These are phyloP conservation scores for Chlamydomonas sphaeroides DNA, from an alignment of 139 green algal genomes.

Conservation along the genomic window DNA sequence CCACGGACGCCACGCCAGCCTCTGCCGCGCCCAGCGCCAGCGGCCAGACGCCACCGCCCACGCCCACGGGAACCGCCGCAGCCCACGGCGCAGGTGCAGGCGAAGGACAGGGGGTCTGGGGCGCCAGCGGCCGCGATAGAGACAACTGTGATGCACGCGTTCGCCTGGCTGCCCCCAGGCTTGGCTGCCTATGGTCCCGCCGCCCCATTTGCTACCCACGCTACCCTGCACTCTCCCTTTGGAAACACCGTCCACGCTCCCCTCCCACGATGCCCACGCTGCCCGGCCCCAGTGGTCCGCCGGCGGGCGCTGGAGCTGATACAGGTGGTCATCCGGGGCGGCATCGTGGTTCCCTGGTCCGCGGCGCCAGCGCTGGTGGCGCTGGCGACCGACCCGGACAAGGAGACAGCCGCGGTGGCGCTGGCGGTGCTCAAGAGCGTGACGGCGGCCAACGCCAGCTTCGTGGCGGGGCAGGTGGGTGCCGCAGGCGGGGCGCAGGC, in stretches of 20 bases:
- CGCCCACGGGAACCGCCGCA: constrained; percentile 2
- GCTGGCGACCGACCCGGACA: constrained; percentile 67
- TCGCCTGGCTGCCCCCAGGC: too few species aligned
- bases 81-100: too few species aligned
- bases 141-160: too few species aligned
- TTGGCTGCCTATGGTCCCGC: background rate
- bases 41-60: constrained; percentile 14
- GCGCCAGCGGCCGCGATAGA: too few species aligned
- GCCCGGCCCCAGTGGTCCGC: constrained; percentile 49
- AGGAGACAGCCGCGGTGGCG: constrained; percentile 37
- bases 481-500: too few species aligned
- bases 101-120: too few species aligned
- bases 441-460: constrained; percentile 27
- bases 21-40: background rate
- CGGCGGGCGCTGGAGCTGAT: constrained; percentile 76
- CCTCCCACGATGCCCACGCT: background rate
- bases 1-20: constrained; percentile 14
- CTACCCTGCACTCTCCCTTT: too few species aligned
- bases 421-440: constrained; percentile 31
- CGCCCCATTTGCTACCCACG: background rate
- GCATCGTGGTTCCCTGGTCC: constrained; percentile 80
- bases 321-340: constrained; percentile 74
- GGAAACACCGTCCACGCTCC: too few species aligned
- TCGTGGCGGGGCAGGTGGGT: constrained; percentile 43
- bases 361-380: constrained; percentile 69